Base-by-base conservation (phyloP, 2,329 filamentous ascomycete genomes). In the Rhynchosporium graminicola region DNA sequence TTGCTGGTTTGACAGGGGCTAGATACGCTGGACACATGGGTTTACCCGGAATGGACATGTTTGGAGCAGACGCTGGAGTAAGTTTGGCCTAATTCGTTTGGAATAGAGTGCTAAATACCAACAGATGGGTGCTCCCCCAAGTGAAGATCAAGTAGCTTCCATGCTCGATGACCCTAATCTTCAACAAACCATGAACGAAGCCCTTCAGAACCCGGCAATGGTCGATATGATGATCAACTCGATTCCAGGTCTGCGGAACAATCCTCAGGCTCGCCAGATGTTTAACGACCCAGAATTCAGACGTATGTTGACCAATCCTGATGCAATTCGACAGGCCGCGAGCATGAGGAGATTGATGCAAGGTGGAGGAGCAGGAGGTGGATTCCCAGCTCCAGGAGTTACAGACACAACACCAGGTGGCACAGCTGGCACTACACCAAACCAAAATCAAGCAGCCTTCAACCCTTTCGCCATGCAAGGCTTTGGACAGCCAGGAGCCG, bases 21-120 rank as follows among this genome's bases (percentile, higher is more conserved):
- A 84, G 95, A 69, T 98, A 96, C 77, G 95, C 95, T 47, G 95
- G 95, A 6, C 92, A 96, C 74, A 88, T 93, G 62, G 91, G 92
- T 65, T 83, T 99, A 45, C 95, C 95, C 3, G 91, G 89, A 60
- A 87, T 89, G 65, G 90, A 93, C 66, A 87, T 92, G 79, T 98
- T 99, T 76, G 94, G 95, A 13, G 91, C 93, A 31, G 94, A 98
- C 74, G 94, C 94, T 71, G 94, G 94, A 64, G 92, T 96, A 82
- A 82, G 92, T 63, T 86, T 46, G 61, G 51, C 28, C 59, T 50
- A 52, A 42, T 42, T 55, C 15, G 9, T 63, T 5, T 52, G 29
- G 47, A 12, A 26, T 7, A 12, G 13, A 45, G 13, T 66, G 51
- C 72, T 74, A 60, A 75, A 66, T 26, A 45, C 31, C 63, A 47